Evolutionary conservation across 2,329 filamentous ascomycete species (phyloP).

Genomic region (Elsinoe ampelina): DNA sequence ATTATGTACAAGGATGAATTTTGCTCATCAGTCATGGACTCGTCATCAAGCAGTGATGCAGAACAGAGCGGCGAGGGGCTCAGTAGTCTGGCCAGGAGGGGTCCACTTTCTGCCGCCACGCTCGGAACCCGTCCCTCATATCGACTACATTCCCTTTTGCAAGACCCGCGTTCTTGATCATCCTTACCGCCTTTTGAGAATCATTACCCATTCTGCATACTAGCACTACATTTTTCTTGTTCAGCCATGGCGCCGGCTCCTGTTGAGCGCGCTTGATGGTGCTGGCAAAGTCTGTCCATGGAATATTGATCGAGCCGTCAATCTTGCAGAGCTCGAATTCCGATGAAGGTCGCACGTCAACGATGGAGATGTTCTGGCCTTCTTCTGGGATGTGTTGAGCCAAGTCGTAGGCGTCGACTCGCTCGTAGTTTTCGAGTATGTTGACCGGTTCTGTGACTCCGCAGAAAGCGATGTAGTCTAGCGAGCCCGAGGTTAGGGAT

Average conservation of each 20-base stretch:
- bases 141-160: constrained; percentile 57
- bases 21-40: background rate
- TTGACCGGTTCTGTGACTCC: constrained; percentile 50
- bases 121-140: constrained; percentile 59
- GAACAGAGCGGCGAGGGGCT: constrained; percentile 13
- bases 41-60: background rate
- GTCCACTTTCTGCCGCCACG: constrained; percentile 65
- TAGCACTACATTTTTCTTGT: constrained; percentile 51
- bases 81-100: constrained; percentile 48
- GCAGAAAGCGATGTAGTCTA: constrained; percentile 84
- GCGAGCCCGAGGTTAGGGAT: constrained; percentile 52
- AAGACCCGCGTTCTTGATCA: constrained; percentile 54
- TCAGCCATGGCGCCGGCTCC: constrained; percentile 23
- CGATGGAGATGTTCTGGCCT: constrained; percentile 44
- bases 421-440: constrained; percentile 53
- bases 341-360: constrained; percentile 78
- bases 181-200: constrained; percentile 60
- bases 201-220: constrained; percentile 71
- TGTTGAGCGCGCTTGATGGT: constrained; percentile 23
- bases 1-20: constrained; percentile 9
- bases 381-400: constrained; percentile 25
- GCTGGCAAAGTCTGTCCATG: constrained; percentile 48
- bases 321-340: constrained; percentile 76
- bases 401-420: constrained; percentile 59
- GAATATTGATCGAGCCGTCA: constrained; percentile 65